Percentiles rank a stretch among this genome's conserved stretches.
phyloP scores from a whole-genome alignment of 257 asterid species.

The Apocynum venetum region DNA sequence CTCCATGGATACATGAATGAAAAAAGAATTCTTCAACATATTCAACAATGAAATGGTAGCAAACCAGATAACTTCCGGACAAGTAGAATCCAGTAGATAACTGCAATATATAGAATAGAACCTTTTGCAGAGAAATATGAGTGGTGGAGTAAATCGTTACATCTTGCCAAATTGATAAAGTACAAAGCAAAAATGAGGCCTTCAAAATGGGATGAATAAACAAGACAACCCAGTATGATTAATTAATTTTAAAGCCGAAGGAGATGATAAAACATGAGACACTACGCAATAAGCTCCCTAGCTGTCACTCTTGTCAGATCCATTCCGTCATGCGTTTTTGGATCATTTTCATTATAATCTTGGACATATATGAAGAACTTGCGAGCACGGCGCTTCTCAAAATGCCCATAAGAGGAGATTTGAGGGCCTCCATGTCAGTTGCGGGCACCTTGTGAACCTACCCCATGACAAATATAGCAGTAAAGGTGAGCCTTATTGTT shows the following conservation, averaged over 20 bases:
- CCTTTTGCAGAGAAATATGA: background rate
- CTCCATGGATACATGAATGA: background rate
- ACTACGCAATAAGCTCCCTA: slow-evolving; percentile 82
- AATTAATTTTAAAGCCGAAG: background rate
- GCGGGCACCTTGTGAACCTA: slow-evolving; percentile 96
- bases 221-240: background rate
- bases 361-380: slow-evolving; percentile 93
- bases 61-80: background rate
- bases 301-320: slow-evolving; percentile 79
- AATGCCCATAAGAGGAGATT: slow-evolving; percentile 96
- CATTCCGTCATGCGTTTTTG: slow-evolving; percentile 91
- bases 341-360: slow-evolving; percentile 73
- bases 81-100: background rate
- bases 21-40: background rate
- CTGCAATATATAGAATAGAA: background rate
- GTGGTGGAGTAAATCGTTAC: background rate
- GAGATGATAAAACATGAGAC: background rate
- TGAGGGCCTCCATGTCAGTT: slow-evolving; percentile 93
- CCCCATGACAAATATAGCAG: slow-evolving; percentile 20
- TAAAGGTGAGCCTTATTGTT: background rate
- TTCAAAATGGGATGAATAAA: background rate
- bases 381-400: slow-evolving; percentile 95
- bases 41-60: background rate
- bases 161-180: background rate
- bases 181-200: background rate